Evolutionary conservation across 441 rosid species (phyloP).

Genomic region (Gossypium gossypioides): DNA sequence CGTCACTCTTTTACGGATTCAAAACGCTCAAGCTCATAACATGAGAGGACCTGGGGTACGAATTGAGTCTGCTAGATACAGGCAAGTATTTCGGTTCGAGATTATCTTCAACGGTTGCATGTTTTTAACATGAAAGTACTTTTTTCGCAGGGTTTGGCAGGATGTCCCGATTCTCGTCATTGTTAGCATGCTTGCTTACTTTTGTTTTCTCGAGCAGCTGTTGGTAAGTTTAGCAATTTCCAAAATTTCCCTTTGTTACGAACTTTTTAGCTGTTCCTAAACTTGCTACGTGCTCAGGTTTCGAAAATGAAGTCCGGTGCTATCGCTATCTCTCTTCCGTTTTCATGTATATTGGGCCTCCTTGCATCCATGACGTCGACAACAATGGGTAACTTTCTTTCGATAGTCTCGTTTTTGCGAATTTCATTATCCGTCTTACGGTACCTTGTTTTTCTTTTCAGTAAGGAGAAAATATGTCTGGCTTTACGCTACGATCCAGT

Average conservation of each 20-base stretch:
- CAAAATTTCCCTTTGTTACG: constrained; percentile 10
- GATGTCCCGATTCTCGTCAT: constrained; percentile 66
- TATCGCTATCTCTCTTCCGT: constrained; percentile 85
- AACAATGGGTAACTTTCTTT: constrained; percentile 57
- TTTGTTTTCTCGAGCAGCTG: constrained; percentile 75
- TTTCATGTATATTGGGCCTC: constrained; percentile 81
- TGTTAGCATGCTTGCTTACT: constrained; percentile 71
- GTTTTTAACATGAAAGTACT: background rate
- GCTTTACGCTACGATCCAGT: constrained; percentile 66
- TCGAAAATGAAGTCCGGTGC: constrained; percentile 63
- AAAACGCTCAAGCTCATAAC: constrained; percentile 27
- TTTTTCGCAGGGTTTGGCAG: constrained; percentile 59
- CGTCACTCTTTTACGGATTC: constrained; percentile 61
- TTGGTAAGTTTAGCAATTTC: constrained; percentile 34
- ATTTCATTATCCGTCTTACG: background rate
- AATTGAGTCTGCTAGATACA: constrained; percentile 30
- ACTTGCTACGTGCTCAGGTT: background rate
- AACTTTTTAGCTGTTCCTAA: constrained; percentile 6
- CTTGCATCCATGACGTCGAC: constrained; percentile 87
- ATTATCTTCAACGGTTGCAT: background rate
- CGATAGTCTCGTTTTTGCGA: background rate
- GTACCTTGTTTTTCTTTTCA: constrained; percentile 19
- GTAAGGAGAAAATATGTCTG: constrained; percentile 59
- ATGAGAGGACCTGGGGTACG: constrained; percentile 26
- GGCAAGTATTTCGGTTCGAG: constrained; percentile 28